These are phyloP conservation scores for Diatrype stigma DNA, from an alignment of 2,329 filamentous ascomycete species.

Conservation along the genomic window DNA sequence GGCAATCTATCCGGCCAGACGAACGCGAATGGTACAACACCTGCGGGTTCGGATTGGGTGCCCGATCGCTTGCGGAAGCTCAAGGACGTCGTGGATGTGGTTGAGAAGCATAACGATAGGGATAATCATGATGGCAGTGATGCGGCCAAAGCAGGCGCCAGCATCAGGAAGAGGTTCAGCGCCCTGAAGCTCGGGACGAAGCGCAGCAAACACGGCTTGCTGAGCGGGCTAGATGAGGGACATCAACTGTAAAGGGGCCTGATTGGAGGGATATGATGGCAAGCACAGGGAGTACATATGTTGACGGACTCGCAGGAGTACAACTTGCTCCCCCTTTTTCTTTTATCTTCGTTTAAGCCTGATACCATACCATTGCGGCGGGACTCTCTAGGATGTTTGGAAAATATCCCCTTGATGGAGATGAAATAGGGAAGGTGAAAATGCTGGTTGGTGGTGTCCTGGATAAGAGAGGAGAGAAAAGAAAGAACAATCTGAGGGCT, in stretches of 20 bases:
- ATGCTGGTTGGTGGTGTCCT: neutral
- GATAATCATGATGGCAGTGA: constrained; percentile 30
- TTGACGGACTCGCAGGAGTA: neutral
- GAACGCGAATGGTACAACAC: constrained; percentile 17
- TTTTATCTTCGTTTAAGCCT: neutral
- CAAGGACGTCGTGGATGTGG: constrained; percentile 24
- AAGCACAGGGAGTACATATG: neutral
- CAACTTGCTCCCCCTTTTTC: neutral
- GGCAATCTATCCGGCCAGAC: constrained; percentile 14
- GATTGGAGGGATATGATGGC: neutral
- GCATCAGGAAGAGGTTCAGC: constrained; percentile 74
- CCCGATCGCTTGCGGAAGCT: constrained; percentile 23
- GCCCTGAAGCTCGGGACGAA: constrained; percentile 72
- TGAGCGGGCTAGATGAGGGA: constrained; percentile 54
- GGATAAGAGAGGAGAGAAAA: neutral
- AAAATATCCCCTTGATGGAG: neutral
- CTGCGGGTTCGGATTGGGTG: constrained; percentile 15
- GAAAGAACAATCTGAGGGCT: too few species aligned
- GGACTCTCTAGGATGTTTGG: neutral
- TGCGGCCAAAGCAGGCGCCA: constrained; percentile 47
- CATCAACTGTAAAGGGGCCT: constrained; percentile 40
- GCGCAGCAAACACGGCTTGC: constrained; percentile 50
- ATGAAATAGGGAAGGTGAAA: neutral
- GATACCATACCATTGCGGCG: neutral
- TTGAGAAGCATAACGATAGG: constrained; percentile 22